Evolutionary conservation across 768 basidiomycete species (phyloP), one percentile per base, ranked within the genome.

Genomic region (Suillus paluster): DNA sequence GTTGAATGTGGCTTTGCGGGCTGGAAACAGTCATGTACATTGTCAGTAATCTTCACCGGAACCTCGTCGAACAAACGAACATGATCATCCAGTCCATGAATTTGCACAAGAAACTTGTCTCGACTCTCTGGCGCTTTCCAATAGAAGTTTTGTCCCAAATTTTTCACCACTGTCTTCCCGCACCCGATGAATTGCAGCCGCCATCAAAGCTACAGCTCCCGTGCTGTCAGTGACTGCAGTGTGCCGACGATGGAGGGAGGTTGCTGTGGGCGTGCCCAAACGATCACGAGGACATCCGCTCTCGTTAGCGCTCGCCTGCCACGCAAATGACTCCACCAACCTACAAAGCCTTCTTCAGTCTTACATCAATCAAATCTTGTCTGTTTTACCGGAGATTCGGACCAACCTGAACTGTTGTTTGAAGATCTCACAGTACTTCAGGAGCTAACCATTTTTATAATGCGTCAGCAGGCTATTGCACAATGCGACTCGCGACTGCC

Each of bases 131-230:
- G 56, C 64, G 68, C 19, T 70, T 85, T 10, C 84, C 84, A 9
- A 56, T 78, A 2, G 84, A 85, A 67, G 67, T 85, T 6, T 74
- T 78, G 30, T 75, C 78, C 39, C 80, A 83, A 68, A 80, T 86
- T 36, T 84, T 84, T 66, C 64, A 68, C 14, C 72, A 75, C 21
- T 80, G 78, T 64, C 66, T 79, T n/a, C 67, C 72, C 7, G 15
- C 30, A 30, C 6, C 6, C 4, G 4, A 30, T 30, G 30, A 6
- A 30, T 30, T 30, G 27, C 4, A 10, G 19, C 27, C 17, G 1
- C 17, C 49, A 50, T 50, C 49, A 30, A 9, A 19, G 10, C 19
- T 7, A 10, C n/a, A 1, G 77, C 76, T 0, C 82, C 83, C n/a
- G 63, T 80, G 42, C 52, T 80, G 5, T 64, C n/a, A n/a, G n/a